These are phyloP conservation scores for Colletotrichum cordylinicola DNA, from an alignment of 2,329 filamentous ascomycete species.

Conservation along the genomic window DNA sequence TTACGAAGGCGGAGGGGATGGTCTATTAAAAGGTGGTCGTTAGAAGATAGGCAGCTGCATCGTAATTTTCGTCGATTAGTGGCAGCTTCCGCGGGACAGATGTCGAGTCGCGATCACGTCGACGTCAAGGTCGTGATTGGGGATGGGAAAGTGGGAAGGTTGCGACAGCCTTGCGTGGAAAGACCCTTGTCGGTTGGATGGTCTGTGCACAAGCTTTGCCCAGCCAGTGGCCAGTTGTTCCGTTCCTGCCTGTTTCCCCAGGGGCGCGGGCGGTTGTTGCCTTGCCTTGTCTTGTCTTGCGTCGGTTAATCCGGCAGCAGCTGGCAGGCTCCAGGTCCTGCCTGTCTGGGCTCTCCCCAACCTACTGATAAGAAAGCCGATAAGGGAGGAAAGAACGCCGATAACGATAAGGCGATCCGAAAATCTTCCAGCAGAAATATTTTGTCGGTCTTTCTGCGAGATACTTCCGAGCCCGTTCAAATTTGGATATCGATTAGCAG, in stretches of 20 bases:
- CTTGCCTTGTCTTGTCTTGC: background rate
- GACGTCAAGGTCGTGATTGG: constrained; percentile 10
- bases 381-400: background rate
- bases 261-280: background rate
- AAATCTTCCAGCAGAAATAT: constrained; percentile 20
- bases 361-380: background rate
- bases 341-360: background rate
- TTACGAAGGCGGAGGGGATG: background rate
- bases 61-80: background rate
- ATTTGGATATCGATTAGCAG: background rate
- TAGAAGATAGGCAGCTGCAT: background rate
- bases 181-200: constrained; percentile 17
- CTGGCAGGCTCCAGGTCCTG: background rate
- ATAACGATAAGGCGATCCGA: background rate
- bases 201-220: constrained; percentile 20
- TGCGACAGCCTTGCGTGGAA: constrained; percentile 24
- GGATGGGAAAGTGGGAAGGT: constrained; percentile 17
- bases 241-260: constrained; percentile 12
- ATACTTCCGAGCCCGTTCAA: background rate
- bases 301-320: background rate
- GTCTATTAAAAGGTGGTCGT: background rate
- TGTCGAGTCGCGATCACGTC: constrained; percentile 2
- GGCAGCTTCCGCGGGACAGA: background rate
- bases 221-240: constrained; percentile 19
- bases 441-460: constrained; percentile 6